A percentile compares a stretch with the other conserved stretches of the same genome.
Conservation (phyloP, 1,284 basidiomycete genomes). For the Austroboletus niveus region DNA sequence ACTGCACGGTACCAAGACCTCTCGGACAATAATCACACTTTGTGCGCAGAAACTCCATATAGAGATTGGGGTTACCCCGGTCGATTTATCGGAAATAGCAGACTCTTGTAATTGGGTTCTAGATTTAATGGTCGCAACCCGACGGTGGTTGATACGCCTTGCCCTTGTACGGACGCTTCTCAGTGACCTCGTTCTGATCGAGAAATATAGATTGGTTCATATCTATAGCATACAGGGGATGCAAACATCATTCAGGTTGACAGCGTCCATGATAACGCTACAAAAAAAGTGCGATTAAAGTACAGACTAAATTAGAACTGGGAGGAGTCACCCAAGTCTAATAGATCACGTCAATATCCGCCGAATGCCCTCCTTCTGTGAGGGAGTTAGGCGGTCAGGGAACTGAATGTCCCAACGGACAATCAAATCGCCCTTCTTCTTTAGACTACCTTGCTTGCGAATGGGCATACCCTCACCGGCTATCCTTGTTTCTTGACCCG, state of each 20-base stretch:
- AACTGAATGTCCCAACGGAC: slow-evolving; percentile 85
- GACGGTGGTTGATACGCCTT: no score
- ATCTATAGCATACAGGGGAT: background rate
- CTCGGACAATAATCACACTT: background rate
- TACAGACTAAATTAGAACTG: slow-evolving; percentile 17
- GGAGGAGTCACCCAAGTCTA: background rate
- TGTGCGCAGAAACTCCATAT: slow-evolving; percentile 10
- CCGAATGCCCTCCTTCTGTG: slow-evolving; percentile 78
- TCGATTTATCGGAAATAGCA: background rate
- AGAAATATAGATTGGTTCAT: no score
- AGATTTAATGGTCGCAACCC: background rate
- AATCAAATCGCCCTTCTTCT: slow-evolving; percentile 80
- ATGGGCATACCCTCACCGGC: slow-evolving; percentile 89
- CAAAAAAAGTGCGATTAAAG: slow-evolving; percentile 10
- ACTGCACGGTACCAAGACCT: no score
- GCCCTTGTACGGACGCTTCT: no score
- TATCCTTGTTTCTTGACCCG: slow-evolving; percentile 71
- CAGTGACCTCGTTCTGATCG: no score
- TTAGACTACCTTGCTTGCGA: slow-evolving; percentile 70
- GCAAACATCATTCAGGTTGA: background rate
- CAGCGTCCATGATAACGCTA: slow-evolving; percentile 5
- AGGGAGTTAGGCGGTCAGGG: slow-evolving; percentile 69
- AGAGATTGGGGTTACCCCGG: background rate
- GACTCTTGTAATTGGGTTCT: background rate
- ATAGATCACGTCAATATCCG: slow-evolving; percentile 56